These are phyloP conservation scores for Metschnikowia matae DNA, from an alignment of 805 yeast genomes.

Conservation along the genomic window DNA sequence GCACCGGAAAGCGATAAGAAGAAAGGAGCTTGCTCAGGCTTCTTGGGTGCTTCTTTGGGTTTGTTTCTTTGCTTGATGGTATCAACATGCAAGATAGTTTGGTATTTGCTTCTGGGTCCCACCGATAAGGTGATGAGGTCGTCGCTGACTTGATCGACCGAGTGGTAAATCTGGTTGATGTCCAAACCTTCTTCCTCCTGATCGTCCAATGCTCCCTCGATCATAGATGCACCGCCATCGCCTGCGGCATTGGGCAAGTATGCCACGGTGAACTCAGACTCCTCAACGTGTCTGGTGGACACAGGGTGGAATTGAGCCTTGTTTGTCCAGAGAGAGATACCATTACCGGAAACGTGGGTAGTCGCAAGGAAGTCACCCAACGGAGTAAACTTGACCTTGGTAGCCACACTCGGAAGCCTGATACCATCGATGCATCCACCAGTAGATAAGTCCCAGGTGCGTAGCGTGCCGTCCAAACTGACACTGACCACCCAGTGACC, in stretches of 20 bases:
- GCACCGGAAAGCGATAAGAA: conserved; percentile 68
- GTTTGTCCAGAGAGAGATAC: conserved; percentile 90
- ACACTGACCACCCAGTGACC: conserved; percentile 92
- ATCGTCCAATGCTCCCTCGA: conserved; percentile 72
- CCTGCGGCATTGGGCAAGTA: conserved; percentile 75
- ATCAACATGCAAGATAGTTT: conserved; percentile 76
- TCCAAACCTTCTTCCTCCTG: conserved; percentile 32
- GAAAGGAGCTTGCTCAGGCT: conserved; percentile 75
- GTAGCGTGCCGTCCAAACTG: conserved; percentile 76
- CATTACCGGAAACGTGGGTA: conserved; percentile 84
- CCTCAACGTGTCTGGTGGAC: conserved; percentile 71
- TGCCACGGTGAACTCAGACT: conserved; percentile 62
- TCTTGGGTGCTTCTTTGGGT: conserved; percentile 85
- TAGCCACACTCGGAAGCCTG: conserved; percentile 70
- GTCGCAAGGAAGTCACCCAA: conserved; percentile 90
- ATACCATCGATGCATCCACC: conserved; percentile 97
- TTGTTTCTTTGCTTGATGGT: conserved; percentile 81
- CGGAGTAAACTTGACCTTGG: conserved; percentile 76
- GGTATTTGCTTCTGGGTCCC: conserved; percentile 75
- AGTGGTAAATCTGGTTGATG: conserved; percentile 40
- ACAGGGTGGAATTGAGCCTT: conserved; percentile 76
- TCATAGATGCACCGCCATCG: conserved; percentile 63
- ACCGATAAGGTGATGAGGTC: conserved; percentile 68
- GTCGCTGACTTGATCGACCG: conserved; percentile 59
- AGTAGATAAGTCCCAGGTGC: conserved; percentile 97